Base-by-base conservation (phyloP, 2,329 filamentous ascomycete species). In the Colletotrichum scovillei region DNA sequence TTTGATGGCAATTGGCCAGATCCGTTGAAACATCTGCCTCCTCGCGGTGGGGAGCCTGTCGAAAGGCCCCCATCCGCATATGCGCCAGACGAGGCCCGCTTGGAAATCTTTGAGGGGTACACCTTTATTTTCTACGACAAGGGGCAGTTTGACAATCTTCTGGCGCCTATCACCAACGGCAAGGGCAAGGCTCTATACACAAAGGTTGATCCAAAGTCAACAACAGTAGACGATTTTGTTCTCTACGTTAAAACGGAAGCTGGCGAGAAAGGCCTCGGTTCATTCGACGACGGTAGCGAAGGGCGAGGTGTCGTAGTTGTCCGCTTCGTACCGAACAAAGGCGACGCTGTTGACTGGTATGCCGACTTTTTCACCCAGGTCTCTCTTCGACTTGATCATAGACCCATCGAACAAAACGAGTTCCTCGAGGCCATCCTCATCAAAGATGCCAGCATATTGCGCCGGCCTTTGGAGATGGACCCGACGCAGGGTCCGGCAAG, bases 371-470 rank as follows among this genome's bases (percentile, higher is more conserved):
- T 92, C 76, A 92, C 88, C 5, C 84, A 91, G 8, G 89, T 97
- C 19, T 93, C 95, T 2, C 81, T 92, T 24, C 87, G 90, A 58
- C 88, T 97, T 14, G 92, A 95, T 74, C 95, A 97, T 80, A 91
- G 95, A 4, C 92, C 95, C 2, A 92, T 98, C 66, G 92, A 96
- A 77, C 95, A 98, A 79, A 95, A 93, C 71, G 95, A 98, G 77
- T 97, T 99, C 75, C 87, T 99, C 2, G 95, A 98, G 81, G 94
- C 94, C 1, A 97, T 99, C 58, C 84, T 98, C 32, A 91, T 87
- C n/a, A 93, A 93, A 63, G 92, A 98, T 82, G 90, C 94, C 7
- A 90, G 89, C 72, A 88, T 89, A 56, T 86, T 98, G 24, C 91
- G 94, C 71, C 89, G 91, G 49, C 88, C 92, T 6, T 87, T 97